Base-by-base conservation (phyloP, 352 stramenopile genomes). In the Phytophthora sp. region DNA sequence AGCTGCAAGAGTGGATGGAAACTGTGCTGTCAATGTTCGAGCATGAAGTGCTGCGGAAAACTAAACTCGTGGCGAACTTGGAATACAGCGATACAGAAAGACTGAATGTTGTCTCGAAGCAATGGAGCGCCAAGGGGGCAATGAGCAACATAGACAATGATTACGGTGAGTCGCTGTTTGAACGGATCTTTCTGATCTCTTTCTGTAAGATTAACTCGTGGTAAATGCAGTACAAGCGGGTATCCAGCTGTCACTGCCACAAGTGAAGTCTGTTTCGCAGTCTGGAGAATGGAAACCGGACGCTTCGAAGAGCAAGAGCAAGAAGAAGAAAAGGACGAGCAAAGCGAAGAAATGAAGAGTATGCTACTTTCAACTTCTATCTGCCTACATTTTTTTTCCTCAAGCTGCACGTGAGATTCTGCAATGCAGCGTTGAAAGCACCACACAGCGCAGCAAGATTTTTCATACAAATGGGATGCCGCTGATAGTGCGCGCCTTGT, bases 391-490 rank as follows among this genome's bases (percentile, higher is more conserved):
- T 42, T 44, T n/a, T 33, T 61, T 53, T 47, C 54, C 16, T 35
- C 1, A 56, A 56, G 18, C 31, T 49, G 18, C 36, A 29, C 24
- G 46, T 50, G 7, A 66, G n/a, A 49, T 33, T 39, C 3, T 49
- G 47, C 53, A 58, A 44, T 29, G 26, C 27, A 53, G 41, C 41
- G 30, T 29, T 41, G 8, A 67, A 5, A 9, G 27, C 30, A 21
- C 12, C n/a, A n/a, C 56, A 42, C 24, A 36, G 46, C 18, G 20
- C 27, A 39, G 36, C 61, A 49, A 9, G 9, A 61, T 47, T 16
- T 64, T 36, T 71, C 41, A 80, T 46, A 98, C 85, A 67, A 98
- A 98, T 15, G 95, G 95, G 57, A 99, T 98, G 29, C 93, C 93
- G 57, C 97, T 96, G 46, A 90, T 90, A 44, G 94, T 98, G 58